Percentiles rank a stretch among this genome's conserved stretches.
These are phyloP conservation scores for Peniophora sp. DNA, from an alignment of 1,284 basidiomycete genomes.

Conservation along the genomic window DNA sequence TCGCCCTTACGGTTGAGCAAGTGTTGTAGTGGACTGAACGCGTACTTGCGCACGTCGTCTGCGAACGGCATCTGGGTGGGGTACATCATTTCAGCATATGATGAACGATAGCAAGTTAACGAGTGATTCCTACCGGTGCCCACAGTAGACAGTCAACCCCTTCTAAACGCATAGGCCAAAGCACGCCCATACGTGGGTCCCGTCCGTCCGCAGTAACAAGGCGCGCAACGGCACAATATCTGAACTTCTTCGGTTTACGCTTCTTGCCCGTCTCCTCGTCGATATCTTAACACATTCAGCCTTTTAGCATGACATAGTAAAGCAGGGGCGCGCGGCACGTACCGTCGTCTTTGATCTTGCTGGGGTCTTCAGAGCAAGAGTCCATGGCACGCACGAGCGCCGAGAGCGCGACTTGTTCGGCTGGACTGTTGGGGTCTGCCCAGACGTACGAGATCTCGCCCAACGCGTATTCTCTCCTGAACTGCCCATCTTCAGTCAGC, in stretches of 20 bases:
- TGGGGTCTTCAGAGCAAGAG: too few relatives aligned
- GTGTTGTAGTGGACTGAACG: slow-evolving; percentile 76
- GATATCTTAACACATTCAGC: background rate
- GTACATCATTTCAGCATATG: background rate
- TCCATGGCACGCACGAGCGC: slow-evolving; percentile 81
- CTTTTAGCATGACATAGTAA: too few relatives aligned
- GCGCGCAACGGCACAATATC: slow-evolving; percentile 66
- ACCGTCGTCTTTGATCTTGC: too few relatives aligned
- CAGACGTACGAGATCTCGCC: slow-evolving; percentile 87
- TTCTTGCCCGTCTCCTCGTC: background rate
- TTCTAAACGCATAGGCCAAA: slow-evolving; percentile 54
- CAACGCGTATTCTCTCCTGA: slow-evolving; percentile 76
- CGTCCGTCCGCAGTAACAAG: slow-evolving; percentile 68
- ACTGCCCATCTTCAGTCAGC: slow-evolving; percentile 33
- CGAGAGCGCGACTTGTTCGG: slow-evolving; percentile 79
- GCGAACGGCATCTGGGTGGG: slow-evolving; percentile 80
- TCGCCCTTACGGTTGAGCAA: slow-evolving; percentile 76
- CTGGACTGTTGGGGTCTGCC: slow-evolving; percentile 61
- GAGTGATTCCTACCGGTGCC: slow-evolving; percentile 53
- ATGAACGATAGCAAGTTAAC: background rate
- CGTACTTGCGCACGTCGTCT: slow-evolving; percentile 85
- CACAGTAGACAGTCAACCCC: slow-evolving; percentile 76
- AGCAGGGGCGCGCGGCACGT: too few relatives aligned
- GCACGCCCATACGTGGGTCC: slow-evolving; percentile 83
- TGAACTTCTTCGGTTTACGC: background rate